These are phyloP conservation scores for Solanum verrucosum DNA, from an alignment of 257 asterid genomes.

Conservation along the genomic window DNA sequence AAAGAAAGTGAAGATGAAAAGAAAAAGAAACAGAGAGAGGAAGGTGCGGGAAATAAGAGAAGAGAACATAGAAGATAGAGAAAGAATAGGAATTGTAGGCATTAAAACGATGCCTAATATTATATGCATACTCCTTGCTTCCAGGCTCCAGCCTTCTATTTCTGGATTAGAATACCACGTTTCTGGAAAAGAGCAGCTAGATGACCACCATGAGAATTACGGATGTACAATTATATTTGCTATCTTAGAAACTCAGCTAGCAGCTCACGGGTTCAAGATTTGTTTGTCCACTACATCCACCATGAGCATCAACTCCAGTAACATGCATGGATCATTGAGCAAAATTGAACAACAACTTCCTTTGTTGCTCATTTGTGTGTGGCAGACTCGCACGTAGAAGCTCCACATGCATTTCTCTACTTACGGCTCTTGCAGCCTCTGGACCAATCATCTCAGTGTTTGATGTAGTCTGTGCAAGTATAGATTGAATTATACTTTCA, in stretches of 20 bases:
- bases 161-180: background rate
- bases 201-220: background rate
- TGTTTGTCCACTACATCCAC: slow-evolving; percentile 2
- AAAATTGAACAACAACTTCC: slow-evolving; percentile 27
- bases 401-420: slow-evolving; percentile 32
- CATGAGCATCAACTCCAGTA: slow-evolving; percentile 12
- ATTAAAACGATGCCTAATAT: background rate
- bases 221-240: background rate
- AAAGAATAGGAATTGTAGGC: background rate
- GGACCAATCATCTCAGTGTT: slow-evolving; percentile 8
- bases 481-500: slow-evolving; percentile 16
- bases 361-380: slow-evolving; percentile 29
- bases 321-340: slow-evolving; percentile 31
- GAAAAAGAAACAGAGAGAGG: background rate
- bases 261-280: background rate
- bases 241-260: background rate
- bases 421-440: slow-evolving; percentile 24
- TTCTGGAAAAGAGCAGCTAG: background rate
- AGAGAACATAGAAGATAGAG: background rate
- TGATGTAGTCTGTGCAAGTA: background rate
- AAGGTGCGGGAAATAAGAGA: background rate
- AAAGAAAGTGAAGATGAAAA: background rate
- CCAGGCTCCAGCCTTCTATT: background rate
- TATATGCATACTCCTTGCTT: slow-evolving; percentile 2
- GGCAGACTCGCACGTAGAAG: slow-evolving; percentile 34